A percentile compares a stretch with the other conserved stretches of the same genome.
Conservation (phyloP, 257 asterid species). For the Petunia secreta region DNA sequence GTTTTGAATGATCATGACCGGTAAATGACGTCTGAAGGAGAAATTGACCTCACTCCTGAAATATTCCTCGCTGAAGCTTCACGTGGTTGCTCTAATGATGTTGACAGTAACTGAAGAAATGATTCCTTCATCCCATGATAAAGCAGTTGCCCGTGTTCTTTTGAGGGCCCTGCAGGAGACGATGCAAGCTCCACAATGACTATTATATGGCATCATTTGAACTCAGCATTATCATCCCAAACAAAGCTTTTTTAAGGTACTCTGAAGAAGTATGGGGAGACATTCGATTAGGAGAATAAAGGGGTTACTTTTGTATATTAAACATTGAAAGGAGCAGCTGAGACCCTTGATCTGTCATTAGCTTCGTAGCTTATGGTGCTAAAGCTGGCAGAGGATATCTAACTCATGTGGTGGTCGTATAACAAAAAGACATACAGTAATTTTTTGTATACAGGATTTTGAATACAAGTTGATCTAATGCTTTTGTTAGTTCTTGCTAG, state of each 20-base stretch:
- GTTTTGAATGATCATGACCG: slow-evolving; percentile 40
- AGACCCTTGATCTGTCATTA: neutral
- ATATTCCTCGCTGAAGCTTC: slow-evolving; percentile 27
- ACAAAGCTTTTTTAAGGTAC: neutral
- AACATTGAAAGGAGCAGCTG: slow-evolving; percentile 3
- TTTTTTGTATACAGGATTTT: neutral
- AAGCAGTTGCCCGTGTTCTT: slow-evolving; percentile 8
- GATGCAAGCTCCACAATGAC: slow-evolving; percentile 22
- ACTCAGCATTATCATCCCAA: neutral
- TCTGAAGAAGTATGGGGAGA: neutral
- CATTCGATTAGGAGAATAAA: neutral
- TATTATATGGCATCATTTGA: neutral
- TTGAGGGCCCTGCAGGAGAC: slow-evolving; percentile 25
- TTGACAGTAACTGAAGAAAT: slow-evolving; percentile 23
- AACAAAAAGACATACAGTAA: neutral
- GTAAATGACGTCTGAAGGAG: slow-evolving; percentile 42
- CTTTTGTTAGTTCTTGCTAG: neutral
- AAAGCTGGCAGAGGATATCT: neutral
- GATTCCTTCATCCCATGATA: slow-evolving; percentile 21
- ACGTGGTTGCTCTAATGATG: slow-evolving; percentile 16
- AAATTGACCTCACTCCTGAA: slow-evolving; percentile 30
- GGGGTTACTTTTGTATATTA: neutral
- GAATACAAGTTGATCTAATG: slow-evolving; percentile 10
- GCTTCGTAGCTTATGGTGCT: neutral
- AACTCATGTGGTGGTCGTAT: neutral